Evolutionary conservation across 192 early-diverging fungal genomes (phyloP).

Genomic region (Mortierella antarctica): DNA sequence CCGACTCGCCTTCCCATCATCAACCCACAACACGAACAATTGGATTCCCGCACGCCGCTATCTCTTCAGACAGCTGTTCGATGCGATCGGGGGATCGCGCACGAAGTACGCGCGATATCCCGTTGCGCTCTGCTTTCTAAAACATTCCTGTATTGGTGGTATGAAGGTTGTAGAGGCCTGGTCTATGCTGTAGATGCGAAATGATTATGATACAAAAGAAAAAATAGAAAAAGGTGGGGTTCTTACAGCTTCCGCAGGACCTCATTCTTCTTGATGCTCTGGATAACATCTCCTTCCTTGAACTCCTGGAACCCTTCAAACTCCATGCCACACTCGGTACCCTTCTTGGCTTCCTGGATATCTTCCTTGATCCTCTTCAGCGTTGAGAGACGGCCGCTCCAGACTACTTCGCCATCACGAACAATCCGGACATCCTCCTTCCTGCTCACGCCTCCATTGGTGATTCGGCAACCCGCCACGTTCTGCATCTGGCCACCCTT

Average conservation of each 20-base stretch:
- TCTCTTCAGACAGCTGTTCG: too few relatives aligned
- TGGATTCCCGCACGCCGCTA: too few relatives aligned
- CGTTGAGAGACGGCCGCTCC: slow-evolving; percentile 79
- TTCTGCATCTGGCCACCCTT: slow-evolving; percentile 78
- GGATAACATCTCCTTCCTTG: slow-evolving; percentile 85
- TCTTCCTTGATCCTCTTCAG: slow-evolving; percentile 93
- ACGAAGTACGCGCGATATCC: too few relatives aligned
- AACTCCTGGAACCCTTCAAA: slow-evolving; percentile 87
- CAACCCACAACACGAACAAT: too few relatives aligned
- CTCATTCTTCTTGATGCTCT: slow-evolving; percentile 65
- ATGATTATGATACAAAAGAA: too few relatives aligned
- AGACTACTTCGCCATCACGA: slow-evolving; percentile 73
- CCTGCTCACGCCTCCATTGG: slow-evolving; percentile 75
- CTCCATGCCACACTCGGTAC: slow-evolving; percentile 95
- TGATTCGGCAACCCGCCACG: slow-evolving; percentile 88
- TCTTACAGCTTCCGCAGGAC: slow-evolving; percentile 40
- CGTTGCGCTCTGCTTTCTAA: too few relatives aligned
- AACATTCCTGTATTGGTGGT: too few relatives aligned
- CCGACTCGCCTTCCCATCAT: too few relatives aligned
- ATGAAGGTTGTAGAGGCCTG: too few relatives aligned
- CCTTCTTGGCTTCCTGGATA: slow-evolving; percentile 89
- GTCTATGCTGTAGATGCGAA: too few relatives aligned
- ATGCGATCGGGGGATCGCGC: too few relatives aligned
- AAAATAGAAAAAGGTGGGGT: not conserved
- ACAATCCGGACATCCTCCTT: slow-evolving; percentile 73